Base-by-base conservation (phyloP, 192 early-diverging fungal genomes). In the Backusella mclennaniae region DNA sequence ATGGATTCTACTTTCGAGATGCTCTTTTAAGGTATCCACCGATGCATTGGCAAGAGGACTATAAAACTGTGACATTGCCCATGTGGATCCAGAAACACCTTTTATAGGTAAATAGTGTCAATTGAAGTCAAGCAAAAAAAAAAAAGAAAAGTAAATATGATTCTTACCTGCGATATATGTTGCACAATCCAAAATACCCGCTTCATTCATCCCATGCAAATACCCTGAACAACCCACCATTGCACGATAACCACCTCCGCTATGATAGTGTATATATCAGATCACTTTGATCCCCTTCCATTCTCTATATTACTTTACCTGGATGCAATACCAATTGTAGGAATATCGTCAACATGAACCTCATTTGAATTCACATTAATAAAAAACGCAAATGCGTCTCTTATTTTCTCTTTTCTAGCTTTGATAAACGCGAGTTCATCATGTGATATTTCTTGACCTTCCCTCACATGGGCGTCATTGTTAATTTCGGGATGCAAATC, bases 171-270 rank as follows among this genome's bases (percentile, higher is more conserved):
- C 87, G 42, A 91, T 84, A 67, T 94, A 95, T 77, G 87, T 91
- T 9, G 87, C 80, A 66, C 91, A 93, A 72, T 93, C 91, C 19
- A 85, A 86, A 9, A 94, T 33, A 41, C 93, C 94, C 1, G 85
- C 78, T 35, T 91, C 79, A 23, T 92, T 77, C 80, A 91, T 87
- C 0, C 86, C 90, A 1, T 86, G 84, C 67, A 93, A 80, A 71
- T 89, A 94, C 23, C 92, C 91, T 11, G 88, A 76, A 17, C 89
- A 90, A 11, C 89, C 86, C 21, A 95, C 78, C 94, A 95, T 95
- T 19, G 93, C 92, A 3, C 93, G 88, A 80, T 89, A 93, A 1
- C 94, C 94, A 17, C 94, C 94, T 46, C 93, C 93, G 70, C 90
- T 90, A 41, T 4, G n/a, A 0, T 67, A 29, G 2, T 33, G 38